Evolutionary conservation across 1,139 yeast genomes (phyloP), one percentile per base, ranked within the genome.

Genomic region (Zygoascus meyerae): DNA sequence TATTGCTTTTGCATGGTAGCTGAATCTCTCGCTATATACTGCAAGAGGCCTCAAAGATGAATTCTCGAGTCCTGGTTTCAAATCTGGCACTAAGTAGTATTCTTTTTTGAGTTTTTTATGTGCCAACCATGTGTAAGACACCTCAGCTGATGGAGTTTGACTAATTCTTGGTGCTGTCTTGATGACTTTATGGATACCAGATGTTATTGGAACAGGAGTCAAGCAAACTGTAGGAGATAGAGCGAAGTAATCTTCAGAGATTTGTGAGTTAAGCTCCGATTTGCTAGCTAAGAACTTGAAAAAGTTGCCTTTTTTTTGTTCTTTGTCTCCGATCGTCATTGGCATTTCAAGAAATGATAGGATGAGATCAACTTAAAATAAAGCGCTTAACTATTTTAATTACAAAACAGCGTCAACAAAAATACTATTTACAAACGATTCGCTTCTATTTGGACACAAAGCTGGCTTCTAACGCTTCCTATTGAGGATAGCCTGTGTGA

Each of bases 401-500:
- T 28, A 45, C 34, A 42, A 16, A 14, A 31, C 28, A 16, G 18
- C n/a, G 29, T 29, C 43, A 40, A 31, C 35, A 18, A 15, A 17
- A 26, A 40, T 21, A 21, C 26, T 21, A 21, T 21, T 21, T 21
- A 21, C 26, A 21, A 21, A 21, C 26, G 26, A 21, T 21, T 21
- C 7, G 4, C 6, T 7, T 21, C 7, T 7, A 21, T 5, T n/a
- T 7, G 6, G 6, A 31, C 17, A 15, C 5, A 29, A 18, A 30
- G 18, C 52, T 69, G 86, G 64, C 83, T 86, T 38, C 75, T 76
- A 21, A 21, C 26, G 26, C 26, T 21, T 21, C 72, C 98, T 81
- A 46, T 94, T 83, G 54, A 92, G 73, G 31, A 92, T 79, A 10
- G 94, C 83, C 62, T 82, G 81, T 11, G 98, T 87, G 58, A 92